A percentile compares a stretch with the other conserved stretches of the same genome.
phyloP scores from a whole-genome alignment of 2,329 filamentous ascomycete genomes.

The Tolypocladium album region DNA sequence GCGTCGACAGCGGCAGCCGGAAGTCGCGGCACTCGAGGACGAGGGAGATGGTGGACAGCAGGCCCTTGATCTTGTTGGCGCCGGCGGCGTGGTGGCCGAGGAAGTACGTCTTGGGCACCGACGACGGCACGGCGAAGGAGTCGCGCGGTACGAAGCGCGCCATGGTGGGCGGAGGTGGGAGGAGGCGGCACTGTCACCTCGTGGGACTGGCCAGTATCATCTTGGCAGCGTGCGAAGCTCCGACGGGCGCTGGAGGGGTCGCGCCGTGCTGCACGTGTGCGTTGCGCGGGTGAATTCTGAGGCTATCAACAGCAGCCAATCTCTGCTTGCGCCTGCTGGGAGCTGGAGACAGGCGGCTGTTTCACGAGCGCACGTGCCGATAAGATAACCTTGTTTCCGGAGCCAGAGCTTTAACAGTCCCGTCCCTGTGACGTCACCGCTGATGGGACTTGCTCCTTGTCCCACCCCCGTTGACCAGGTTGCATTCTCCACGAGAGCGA shows the following conservation, averaged over 20 bases:
- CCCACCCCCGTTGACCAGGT: background rate
- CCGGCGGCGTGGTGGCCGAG: conserved; percentile 85
- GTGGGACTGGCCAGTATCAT: background rate
- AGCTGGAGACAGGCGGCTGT: background rate
- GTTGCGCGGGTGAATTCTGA: background rate
- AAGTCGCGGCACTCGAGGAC: conserved; percentile 94
- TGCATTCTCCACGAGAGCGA: background rate
- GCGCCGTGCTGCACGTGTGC: background rate
- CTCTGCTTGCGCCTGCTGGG: background rate
- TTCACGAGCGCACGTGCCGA: background rate
- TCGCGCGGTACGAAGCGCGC: conserved; percentile 59
- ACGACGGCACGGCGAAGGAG: conserved; percentile 59
- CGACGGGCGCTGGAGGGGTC: background rate
- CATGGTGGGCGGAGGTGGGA: background rate
- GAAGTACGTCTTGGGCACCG: conserved; percentile 83
- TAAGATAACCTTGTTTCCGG: background rate
- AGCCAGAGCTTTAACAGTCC: background rate
- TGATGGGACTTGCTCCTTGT: background rate
- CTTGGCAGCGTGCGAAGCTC: background rate
- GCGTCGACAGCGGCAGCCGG: conserved; percentile 76
- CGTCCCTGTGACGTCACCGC: background rate
- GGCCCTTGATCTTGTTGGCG: conserved; percentile 68
- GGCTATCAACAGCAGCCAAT: background rate
- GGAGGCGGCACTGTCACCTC: background rate
- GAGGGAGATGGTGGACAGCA: conserved; percentile 72